Evolutionary conservation across 768 basidiomycete species (phyloP).

Genomic region (Heimioporus sp.): DNA sequence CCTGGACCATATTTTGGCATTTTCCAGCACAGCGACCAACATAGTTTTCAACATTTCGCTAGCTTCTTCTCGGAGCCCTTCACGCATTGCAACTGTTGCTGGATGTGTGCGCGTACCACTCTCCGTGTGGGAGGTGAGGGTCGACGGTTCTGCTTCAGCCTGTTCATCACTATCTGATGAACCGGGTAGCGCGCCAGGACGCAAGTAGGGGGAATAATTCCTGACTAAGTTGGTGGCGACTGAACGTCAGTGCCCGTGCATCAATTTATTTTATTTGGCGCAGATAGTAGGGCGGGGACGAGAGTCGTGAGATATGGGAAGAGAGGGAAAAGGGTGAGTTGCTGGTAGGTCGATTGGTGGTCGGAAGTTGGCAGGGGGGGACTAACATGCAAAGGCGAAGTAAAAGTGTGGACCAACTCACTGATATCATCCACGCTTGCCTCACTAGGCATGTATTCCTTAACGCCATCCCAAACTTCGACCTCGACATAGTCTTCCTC

Average conservation of each 20-base stretch:
- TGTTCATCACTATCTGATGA: slow-evolving; percentile 6
- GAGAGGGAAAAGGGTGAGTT: slow-evolving; percentile 26
- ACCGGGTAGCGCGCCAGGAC: slow-evolving; percentile 26
- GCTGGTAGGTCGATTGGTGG: slow-evolving; percentile 24
- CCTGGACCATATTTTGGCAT: slow-evolving; percentile 58
- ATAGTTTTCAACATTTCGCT: slow-evolving; percentile 73
- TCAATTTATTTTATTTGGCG: slow-evolving; percentile 21
- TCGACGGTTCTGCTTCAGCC: slow-evolving; percentile 1
- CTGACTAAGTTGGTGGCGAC: slow-evolving; percentile 87
- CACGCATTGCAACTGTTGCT: slow-evolving; percentile 65
- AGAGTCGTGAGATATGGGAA: slow-evolving; percentile 21
- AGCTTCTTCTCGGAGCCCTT: slow-evolving; percentile 62
- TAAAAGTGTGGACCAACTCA: slow-evolving; percentile 47
- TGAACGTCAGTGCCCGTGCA: slow-evolving; percentile 65
- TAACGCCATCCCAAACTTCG: slow-evolving; percentile 75
- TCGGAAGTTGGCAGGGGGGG: slow-evolving; percentile 25
- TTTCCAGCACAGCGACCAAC: slow-evolving; percentile 17
- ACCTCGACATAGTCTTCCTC: slow-evolving; percentile 45
- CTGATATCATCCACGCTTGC: slow-evolving; percentile 79
- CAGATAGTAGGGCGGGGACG: slow-evolving; percentile 32
- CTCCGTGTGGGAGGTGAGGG: slow-evolving; percentile 41
- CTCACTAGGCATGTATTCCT: slow-evolving; percentile 66
- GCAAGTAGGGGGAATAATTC: slow-evolving; percentile 88
- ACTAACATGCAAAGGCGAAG: slow-evolving; percentile 18
- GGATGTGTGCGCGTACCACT: slow-evolving; percentile 52